Evolutionary conservation across 2,329 filamentous ascomycete species (phyloP), one percentile per base, ranked within the genome.

Genomic region (Cladophialophora carrionii): DNA sequence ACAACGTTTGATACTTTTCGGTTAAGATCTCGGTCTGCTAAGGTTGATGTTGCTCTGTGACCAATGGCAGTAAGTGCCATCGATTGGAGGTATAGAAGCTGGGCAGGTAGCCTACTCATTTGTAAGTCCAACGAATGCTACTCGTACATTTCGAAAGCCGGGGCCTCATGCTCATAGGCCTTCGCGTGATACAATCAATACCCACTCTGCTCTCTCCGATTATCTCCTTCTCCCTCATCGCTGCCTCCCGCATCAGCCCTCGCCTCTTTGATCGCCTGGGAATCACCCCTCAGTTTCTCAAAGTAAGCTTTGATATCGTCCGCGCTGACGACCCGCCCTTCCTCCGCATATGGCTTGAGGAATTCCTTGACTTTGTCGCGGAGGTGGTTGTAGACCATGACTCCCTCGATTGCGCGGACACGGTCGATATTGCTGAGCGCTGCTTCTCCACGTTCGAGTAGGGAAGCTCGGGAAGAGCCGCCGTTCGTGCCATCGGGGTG

Each of bases 271-370:
- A 92, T 91, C 0, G 82, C 90, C 71, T 90, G 81, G 52, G 92
- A 90, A 77, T 98, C 95, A 64, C 95, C 95, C 68, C 95, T 85
- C 71, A 99, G 79, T 80, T 95, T 94, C 58, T 94, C 94, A 83
- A 99, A 99, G 76, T 97, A 96, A 1, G 87, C 87, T 78, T 97
- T 99, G 78, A 99, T 95, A 78, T 98, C 93, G 74, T 99, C 95
- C 0, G 94, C 94, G 1, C 92, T 89, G 24, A 99, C 93, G 0
- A 91, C 88, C 76, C 90, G 82, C 0, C 94, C 94, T 68, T 89
- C 96, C 75, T 97, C 92, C 0, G 95, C 95, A 76, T 96, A 99
- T 51, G 96, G 90, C 78, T 93, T 88, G 73, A 99, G 87, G 76
- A 99, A 98, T 0, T 89, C 88, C 81, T 94, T 96, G n/a, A 99